Evolutionary conservation across 73 alveolate genomes (phyloP), one percentile per base, ranked within the genome.

Genomic region (Paramecium sonneborni): DNA sequence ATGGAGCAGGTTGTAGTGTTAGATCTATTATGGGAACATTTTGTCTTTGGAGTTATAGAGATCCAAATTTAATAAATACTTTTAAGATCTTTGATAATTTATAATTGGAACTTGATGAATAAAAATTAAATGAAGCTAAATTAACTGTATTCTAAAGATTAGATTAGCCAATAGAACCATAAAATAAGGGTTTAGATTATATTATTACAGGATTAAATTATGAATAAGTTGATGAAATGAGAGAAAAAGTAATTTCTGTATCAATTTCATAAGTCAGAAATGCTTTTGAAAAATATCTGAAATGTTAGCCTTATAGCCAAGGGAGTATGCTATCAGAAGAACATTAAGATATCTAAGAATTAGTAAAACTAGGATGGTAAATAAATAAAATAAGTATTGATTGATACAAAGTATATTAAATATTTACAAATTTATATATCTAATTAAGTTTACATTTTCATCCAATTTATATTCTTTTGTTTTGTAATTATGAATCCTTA

Each of bases 1-100:
- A 96, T 93, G 99, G 99, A 0, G 96, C 96, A 7, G 97, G 97
- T 14, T 92, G 96, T 74, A 85, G 76, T 28, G 95, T 93, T 3
- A 93, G 92, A 67, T 95, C 94, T n/a, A 57, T 57, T 57, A 46
- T 46, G 57, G 99, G 99, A 14, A 82, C 85, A n/a, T 74, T 96
- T 69, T 46, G 92, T 15, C 92, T 96, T 92, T 93, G 85, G 79
- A 86, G 97, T 21, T 96, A 76, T 84, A 85, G 97, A 85, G 97
- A 95, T 87, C 97, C 97, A 20, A 93, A 93, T 52, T 37, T 93
- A 35, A 26, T 89, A 21, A 43, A 89, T 74, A 86, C 93, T 1
- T 35, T 86, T 86, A 46, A 62, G 11, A 44, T 76, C 10, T 86
- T 62, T 86, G 88, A 72, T 39, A 38, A 67, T 8, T 14, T 74